phyloP scores from a whole-genome alignment of 1,139 yeast genomes.

The Diutina ranongensis region DNA sequence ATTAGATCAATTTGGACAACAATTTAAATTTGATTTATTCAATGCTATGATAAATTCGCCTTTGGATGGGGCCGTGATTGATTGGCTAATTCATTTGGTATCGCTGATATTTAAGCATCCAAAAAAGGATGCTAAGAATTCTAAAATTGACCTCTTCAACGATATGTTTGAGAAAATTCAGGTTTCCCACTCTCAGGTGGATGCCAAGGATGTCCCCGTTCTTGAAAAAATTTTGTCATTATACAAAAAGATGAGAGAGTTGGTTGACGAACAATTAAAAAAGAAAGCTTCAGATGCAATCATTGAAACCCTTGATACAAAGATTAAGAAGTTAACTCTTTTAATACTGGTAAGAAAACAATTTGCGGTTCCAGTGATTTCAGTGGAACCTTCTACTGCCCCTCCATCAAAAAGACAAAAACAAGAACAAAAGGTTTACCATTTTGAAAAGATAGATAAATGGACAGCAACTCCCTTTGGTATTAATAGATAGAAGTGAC shows the following conservation, averaged over 20 bases:
- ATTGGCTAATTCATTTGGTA: background rate
- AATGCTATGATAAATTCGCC: background rate
- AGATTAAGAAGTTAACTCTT: background rate
- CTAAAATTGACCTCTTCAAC: background rate
- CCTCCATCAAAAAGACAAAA: background rate
- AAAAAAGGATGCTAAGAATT: background rate
- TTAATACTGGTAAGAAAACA: background rate
- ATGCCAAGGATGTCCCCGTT: background rate
- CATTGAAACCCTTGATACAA: background rate
- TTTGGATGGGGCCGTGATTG: background rate
- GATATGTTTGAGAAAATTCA: background rate
- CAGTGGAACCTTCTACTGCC: too few relatives aligned
- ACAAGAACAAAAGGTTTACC: background rate
- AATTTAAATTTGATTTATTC: background rate
- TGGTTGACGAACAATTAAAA: background rate
- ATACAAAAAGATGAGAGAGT: background rate
- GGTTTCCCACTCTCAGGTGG: background rate
- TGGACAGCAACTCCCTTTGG: conserved; percentile 4
- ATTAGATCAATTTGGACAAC: background rate
- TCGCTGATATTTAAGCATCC: background rate
- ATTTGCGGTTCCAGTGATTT: background rate
- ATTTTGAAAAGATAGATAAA: background rate
- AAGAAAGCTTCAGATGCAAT: background rate
- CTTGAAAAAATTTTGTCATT: background rate
- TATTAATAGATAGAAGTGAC: background rate